Percentiles rank a stretch among this genome's conserved stretches.
Conservation (phyloP, 2,329 filamentous ascomycete species). For the Didymella arachidicola region DNA sequence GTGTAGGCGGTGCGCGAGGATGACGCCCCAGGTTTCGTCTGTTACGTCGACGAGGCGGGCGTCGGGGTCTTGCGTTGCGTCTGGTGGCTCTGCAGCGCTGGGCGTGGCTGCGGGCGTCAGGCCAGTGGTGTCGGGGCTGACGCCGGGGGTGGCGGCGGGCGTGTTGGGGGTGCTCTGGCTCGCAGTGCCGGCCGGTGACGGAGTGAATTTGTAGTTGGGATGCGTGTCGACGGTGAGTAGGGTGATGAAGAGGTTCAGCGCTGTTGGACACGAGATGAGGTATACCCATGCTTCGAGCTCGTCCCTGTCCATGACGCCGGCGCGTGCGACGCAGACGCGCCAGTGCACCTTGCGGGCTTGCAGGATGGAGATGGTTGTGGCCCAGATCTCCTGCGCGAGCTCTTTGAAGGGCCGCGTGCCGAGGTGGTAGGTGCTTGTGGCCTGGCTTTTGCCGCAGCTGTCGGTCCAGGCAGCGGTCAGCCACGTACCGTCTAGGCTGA, state of each 20-base stretch:
- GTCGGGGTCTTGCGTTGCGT: constrained; percentile 63
- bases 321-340: constrained; percentile 78
- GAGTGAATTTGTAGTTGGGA: constrained; percentile 69
- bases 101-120: constrained; percentile 73
- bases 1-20: constrained; percentile 67
- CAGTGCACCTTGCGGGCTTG: constrained; percentile 75
- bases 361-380: constrained; percentile 76
- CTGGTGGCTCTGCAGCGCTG: constrained; percentile 57
- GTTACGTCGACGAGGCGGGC: constrained; percentile 74
- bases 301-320: constrained; percentile 70
- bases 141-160: constrained; percentile 36
- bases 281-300: constrained; percentile 63
- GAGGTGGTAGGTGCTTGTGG: constrained; percentile 76
- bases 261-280: constrained; percentile 47
- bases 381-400: constrained; percentile 79
- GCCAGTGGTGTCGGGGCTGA: constrained; percentile 49
- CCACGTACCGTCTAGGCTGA: constrained; percentile 79
- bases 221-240: constrained; percentile 71
- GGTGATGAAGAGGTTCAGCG: constrained; percentile 54
- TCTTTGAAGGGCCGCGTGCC: constrained; percentile 68
- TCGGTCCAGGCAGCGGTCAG: constrained; percentile 83
- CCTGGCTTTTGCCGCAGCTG: constrained; percentile 75
- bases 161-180: constrained; percentile 27
- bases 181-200: constrained; percentile 48
- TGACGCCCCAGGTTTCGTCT: constrained; percentile 78